These are phyloP conservation scores for Eimeria sp. DNA, from an alignment of 169 alveolate genomes.

Conservation along the genomic window DNA sequence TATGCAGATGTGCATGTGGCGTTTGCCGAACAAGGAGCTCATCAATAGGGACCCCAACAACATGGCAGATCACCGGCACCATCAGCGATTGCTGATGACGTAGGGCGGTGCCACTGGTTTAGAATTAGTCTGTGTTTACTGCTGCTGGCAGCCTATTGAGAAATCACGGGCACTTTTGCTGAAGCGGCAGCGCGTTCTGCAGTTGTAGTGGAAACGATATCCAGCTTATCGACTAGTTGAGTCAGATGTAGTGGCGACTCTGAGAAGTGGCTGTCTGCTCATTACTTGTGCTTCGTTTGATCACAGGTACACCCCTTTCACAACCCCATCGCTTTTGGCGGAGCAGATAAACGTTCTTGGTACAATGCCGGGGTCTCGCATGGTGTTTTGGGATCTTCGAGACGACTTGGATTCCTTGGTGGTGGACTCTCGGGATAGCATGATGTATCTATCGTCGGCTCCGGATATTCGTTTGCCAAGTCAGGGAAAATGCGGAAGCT, in stretches of 20 bases:
- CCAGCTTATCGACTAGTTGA: not conserved
- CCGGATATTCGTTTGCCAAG: constrained; percentile 57
- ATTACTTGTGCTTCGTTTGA: not conserved
- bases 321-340: constrained; percentile 92
- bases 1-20: constrained; percentile 92
- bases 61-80: constrained; percentile 93
- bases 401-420: constrained; percentile 91
- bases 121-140: not conserved
- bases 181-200: not conserved
- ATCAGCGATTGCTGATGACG: constrained; percentile 92
- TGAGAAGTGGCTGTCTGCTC: not conserved
- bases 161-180: not conserved
- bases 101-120: constrained; percentile 16
- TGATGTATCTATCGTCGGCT: constrained; percentile 85
- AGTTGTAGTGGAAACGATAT: not conserved
- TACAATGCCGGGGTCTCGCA: constrained; percentile 91
- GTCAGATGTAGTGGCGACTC: not conserved
- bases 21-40: constrained; percentile 93
- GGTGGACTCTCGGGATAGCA: constrained; percentile 86
- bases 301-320: constrained; percentile 90
- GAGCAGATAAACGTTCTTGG: constrained; percentile 93
- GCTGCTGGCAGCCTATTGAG: not conserved
- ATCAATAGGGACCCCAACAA: constrained; percentile 91
- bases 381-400: constrained; percentile 92
- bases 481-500: not conserved